Base-by-base conservation (phyloP, 352 stramenopile species). In the Pythium graminicola region DNA sequence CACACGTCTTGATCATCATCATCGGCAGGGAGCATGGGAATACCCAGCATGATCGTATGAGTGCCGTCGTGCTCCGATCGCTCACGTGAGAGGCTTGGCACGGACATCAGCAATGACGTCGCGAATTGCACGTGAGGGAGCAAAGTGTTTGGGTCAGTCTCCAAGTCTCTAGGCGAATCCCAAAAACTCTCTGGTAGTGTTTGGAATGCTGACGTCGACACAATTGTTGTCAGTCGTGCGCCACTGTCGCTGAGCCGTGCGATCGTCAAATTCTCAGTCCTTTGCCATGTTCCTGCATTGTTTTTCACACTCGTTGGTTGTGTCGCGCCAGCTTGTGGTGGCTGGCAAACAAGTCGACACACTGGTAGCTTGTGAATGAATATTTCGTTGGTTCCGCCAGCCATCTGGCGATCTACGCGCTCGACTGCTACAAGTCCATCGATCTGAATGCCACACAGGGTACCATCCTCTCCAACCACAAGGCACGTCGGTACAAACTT, bases 371-470 rank as follows among this genome's bases (percentile, higher is more conserved):
- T 33, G 17, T 80, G 52, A 4, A 80, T 39, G 20, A 46, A 62
- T 1, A 60, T 65, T 2, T 54, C 35, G 24, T 9, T 28, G 9
- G 17, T 31, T 3, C 48, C 29, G 26, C 31, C 33, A 4, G 28
- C 31, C 24, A 20, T 55, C 7, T 36, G 19, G 5, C 28, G 41
- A 17, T 16, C n/a, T 11, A 50, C 11, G 19, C 68, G 43, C 40
- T 72, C 51, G 1, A 73, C 28, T 5, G 72, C 57, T 9, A 76
- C 68, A 8, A 81, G 36, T 0, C 60, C 68, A 32, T 77, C 63
- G 1, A 81, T 48, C 10, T 60, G 65, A 33, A 77, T 40, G 2
- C 69, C 69, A 46, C 62, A 68, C 24, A 60, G 32, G 5, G 42
- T 8, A 4, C 40, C 59, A 14, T 49, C 36, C 3, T 40, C 57